These are phyloP conservation scores for Phaeosphaeria sp. DNA, from an alignment of 2,329 filamentous ascomycete species.

Conservation along the genomic window DNA sequence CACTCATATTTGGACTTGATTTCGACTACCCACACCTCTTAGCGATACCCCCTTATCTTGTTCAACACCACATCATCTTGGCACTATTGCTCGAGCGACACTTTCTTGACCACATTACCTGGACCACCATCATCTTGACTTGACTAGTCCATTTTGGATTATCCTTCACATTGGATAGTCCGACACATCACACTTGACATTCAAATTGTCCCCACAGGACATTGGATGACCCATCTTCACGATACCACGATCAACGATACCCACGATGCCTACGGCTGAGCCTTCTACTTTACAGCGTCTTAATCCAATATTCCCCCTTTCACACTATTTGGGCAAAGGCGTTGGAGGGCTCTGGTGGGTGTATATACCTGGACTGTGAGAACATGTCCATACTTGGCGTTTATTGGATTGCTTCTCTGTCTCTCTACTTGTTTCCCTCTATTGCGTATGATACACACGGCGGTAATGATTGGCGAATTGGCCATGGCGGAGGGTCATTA, in stretches of 20 bases:
- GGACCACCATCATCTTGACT: conserved; percentile 25
- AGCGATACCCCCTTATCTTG: conserved; percentile 20
- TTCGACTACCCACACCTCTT: conserved; percentile 19
- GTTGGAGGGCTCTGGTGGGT: conserved; percentile 23
- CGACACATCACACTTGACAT: neutral
- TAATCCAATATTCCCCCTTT: conserved; percentile 26
- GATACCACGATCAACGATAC: conserved; percentile 49
- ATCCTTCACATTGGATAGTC: conserved; percentile 5
- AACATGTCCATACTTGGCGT: conserved; percentile 1
- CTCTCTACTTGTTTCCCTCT: conserved; percentile 5
- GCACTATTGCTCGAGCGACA: conserved; percentile 11
- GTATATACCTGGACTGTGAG: conserved; percentile 17
- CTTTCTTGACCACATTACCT: conserved; percentile 14
- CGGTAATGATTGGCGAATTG: conserved; percentile 17
- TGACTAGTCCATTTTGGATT: conserved; percentile 18
- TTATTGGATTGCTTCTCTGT: neutral
- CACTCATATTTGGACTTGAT: conserved; percentile 12
- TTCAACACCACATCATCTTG: conserved; percentile 15
- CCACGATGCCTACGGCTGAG: conserved; percentile 41
- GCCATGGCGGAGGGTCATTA: conserved; percentile 6
- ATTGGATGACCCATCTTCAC: conserved; percentile 29
- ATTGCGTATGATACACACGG: conserved; percentile 8
- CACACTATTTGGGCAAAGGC: conserved; percentile 19
- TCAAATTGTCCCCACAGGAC: too few relatives aligned
- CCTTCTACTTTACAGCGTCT: conserved; percentile 28